Base-by-base conservation (phyloP, 495 filamentous ascomycete species). In the Xylaria cubensis region DNA sequence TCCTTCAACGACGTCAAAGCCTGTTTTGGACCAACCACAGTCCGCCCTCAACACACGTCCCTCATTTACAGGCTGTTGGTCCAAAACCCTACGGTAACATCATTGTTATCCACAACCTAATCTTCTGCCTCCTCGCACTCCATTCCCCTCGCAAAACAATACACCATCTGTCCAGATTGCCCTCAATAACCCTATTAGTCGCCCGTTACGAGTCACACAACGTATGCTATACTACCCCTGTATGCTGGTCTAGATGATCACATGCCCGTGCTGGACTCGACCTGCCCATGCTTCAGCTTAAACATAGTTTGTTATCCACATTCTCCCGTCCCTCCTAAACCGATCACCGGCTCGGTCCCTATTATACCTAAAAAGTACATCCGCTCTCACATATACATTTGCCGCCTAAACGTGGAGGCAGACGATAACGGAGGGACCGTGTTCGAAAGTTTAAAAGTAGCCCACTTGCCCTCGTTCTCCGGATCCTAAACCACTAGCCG, bases 11-110 rank as follows among this genome's bases (percentile, higher is more conserved):
- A 67, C 67, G 71, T 70, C 73, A 69, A 72, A 59, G 72, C 53
- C 67, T 74, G 24, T 63, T 55, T 68, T 74, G 55, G 58, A 72
- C 77, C 77, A 79, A 79, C 76, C 76, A 79, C 74, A 72, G 15
- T 19, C 71, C 74, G 67, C 64, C 48, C 50, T 78, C 70, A 72
- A 70, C 41, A 76, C 77, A 79, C 77, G 77, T 74, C 75, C 73
- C 76, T 74, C 73, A 76, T 72, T 71, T 71, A 78, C 67, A 79
- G 72, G 75, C 67, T 71, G 64, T 71, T 53, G 75, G 48, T 64
- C 55, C 53, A 67, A 46, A 59, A 56, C 69, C 53, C 36, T 32
- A 64, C 21, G 0, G 19, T 46, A 34, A n/a, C 46, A 72, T 29
- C 34, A 46, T 36, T 29, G 1, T 21, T 21, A 44, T 56, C 46